phyloP scores from a whole-genome alignment of 805 yeast genomes.

The Aciculoconidium aculeatum region DNA sequence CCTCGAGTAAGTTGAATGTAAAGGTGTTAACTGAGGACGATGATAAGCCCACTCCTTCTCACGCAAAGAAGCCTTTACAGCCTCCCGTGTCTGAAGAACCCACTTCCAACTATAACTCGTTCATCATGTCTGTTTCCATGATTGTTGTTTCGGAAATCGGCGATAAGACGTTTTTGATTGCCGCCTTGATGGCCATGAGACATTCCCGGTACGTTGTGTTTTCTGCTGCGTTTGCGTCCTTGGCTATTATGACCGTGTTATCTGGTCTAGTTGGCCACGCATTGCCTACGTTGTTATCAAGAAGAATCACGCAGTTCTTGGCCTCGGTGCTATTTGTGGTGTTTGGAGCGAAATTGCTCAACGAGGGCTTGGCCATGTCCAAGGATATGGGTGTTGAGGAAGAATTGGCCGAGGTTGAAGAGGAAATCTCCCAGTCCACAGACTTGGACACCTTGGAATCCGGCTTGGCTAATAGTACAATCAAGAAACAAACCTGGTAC shows the following conservation, averaged over 20 bases:
- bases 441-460: slow-evolving; percentile 55
- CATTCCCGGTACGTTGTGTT: slow-evolving; percentile 81
- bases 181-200: slow-evolving; percentile 98
- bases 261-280: slow-evolving; percentile 92
- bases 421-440: slow-evolving; percentile 64
- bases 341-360: slow-evolving; percentile 70
- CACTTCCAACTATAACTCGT: slow-evolving; percentile 39
- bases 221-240: slow-evolving; percentile 77
- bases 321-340: slow-evolving; percentile 80
- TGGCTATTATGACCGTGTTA: slow-evolving; percentile 84
- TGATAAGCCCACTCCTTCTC: slow-evolving; percentile 22
- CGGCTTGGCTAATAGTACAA: slow-evolving; percentile 28
- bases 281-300: slow-evolving; percentile 77
- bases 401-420: slow-evolving; percentile 95
- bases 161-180: slow-evolving; percentile 93
- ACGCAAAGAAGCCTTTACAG: slow-evolving; percentile 15
- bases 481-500: slow-evolving; percentile 18
- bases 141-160: slow-evolving; percentile 94
- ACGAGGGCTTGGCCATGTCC: slow-evolving; percentile 80
- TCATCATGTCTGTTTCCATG: slow-evolving; percentile 82
- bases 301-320: slow-evolving; percentile 68
- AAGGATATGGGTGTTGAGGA: slow-evolving; percentile 85
- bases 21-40: slow-evolving; percentile 19
- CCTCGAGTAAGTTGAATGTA: slow-evolving; percentile 16
- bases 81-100: slow-evolving; percentile 11